These are phyloP conservation scores for Hypericum androsaemum DNA, from an alignment of 345 rosid species.

Conservation along the genomic window DNA sequence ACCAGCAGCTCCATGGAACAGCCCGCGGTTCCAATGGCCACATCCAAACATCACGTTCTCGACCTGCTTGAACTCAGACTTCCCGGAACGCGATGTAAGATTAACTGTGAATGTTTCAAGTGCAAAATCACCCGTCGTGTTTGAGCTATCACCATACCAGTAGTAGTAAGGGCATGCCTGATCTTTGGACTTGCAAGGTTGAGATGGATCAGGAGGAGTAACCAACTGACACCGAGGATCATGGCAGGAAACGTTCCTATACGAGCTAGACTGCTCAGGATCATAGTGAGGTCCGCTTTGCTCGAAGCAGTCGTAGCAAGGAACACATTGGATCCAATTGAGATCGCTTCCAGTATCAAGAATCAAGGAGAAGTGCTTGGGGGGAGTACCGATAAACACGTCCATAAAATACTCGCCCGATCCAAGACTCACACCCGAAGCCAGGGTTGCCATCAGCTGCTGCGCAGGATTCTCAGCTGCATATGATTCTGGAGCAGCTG, in stretches of 20 bases:
- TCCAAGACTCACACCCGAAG: slow-evolving; percentile 74
- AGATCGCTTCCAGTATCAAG: slow-evolving; percentile 18
- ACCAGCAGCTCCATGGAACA: slow-evolving; percentile 36
- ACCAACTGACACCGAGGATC: no score
- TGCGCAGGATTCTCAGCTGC: slow-evolving; percentile 23
- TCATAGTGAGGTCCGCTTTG: neutral
- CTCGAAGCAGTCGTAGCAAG: slow-evolving; percentile 6
- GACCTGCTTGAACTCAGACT: neutral
- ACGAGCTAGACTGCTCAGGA: slow-evolving; percentile 7
- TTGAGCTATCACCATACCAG: neutral
- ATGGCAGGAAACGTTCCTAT: neutral
- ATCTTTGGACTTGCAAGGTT: neutral
- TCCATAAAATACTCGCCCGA: slow-evolving; percentile 31
- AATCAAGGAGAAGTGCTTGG: neutral
- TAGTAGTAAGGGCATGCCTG: neutral
- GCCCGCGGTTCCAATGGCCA: slow-evolving; percentile 13
- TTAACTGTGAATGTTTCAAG: slow-evolving; percentile 8
- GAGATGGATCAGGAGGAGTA: no score
- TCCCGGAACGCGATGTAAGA: no score
- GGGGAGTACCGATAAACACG: neutral
- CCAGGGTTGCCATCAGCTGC: slow-evolving; percentile 71
- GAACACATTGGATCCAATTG: slow-evolving; percentile 16
- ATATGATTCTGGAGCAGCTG: slow-evolving; percentile 24
- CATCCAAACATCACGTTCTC: slow-evolving; percentile 11
- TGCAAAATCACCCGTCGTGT: slow-evolving; percentile 2